Evolutionary conservation across 2,329 filamentous ascomycete genomes (phyloP).

Genomic region (Laburnicola sp.): DNA sequence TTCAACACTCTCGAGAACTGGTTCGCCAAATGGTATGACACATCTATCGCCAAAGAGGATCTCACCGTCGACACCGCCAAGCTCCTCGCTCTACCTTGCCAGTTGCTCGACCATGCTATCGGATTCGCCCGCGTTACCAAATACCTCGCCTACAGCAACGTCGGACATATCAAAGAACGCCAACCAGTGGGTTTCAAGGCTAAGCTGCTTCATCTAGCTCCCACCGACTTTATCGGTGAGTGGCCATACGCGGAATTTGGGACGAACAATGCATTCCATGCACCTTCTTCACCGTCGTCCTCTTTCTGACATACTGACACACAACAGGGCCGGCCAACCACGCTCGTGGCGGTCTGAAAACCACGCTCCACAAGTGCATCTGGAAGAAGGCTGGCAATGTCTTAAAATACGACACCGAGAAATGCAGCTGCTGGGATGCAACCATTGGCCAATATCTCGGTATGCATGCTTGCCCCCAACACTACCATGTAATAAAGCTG

Average conservation of each 20-base stretch:
- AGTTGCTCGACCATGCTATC: constrained; percentile 31
- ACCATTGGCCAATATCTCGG: constrained; percentile 21
- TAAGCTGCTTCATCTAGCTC: constrained; percentile 16
- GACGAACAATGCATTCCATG: background rate
- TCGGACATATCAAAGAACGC: constrained; percentile 30
- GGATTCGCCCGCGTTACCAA: constrained; percentile 34
- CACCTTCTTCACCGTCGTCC: background rate
- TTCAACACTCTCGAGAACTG: constrained; percentile 11
- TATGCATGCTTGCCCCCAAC: background rate
- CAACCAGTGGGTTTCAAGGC: constrained; percentile 25
- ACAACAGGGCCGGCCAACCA: constrained; percentile 24
- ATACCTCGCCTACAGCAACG: constrained; percentile 37
- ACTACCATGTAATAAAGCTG: no score
- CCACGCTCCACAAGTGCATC: constrained; percentile 14
- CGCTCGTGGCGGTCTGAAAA: constrained; percentile 23
- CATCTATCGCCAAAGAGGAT: constrained; percentile 2
- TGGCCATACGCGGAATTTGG: background rate
- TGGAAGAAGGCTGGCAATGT: constrained; percentile 19
- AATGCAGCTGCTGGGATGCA: constrained; percentile 19
- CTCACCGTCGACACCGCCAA: constrained; percentile 11
- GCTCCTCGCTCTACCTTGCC: constrained; percentile 32
- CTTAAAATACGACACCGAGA: constrained; percentile 9
- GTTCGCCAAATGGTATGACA: constrained; percentile 19
- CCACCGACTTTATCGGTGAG: constrained; percentile 25
- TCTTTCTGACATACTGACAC: background rate